Percentiles rank a stretch among this genome's conserved stretches.
Conservation (phyloP, 208 protist species). For the Trichomonas tenax region DNA sequence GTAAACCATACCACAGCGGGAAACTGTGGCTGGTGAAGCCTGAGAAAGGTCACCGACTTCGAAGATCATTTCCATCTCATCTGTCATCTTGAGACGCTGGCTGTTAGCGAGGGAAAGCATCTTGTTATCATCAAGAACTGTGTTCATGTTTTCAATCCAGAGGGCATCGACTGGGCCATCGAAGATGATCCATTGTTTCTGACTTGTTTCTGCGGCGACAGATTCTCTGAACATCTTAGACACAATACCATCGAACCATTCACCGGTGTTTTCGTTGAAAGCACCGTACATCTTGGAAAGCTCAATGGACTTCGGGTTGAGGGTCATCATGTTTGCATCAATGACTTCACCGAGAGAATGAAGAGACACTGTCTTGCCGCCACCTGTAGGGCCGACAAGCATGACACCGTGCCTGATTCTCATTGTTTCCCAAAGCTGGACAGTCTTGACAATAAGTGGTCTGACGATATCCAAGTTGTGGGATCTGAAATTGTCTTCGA, state of each 20-base stretch:
- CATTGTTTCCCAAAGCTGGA: slow-evolving; percentile 27
- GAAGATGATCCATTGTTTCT: slow-evolving; percentile 79
- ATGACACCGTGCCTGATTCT: slow-evolving; percentile 54
- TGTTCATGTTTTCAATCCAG: slow-evolving; percentile 98
- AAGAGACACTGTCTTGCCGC: slow-evolving; percentile 57
- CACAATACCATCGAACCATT: slow-evolving; percentile 60
- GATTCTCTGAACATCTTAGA: slow-evolving; percentile 60
- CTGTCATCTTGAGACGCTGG: slow-evolving; percentile 76
- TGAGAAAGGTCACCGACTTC: slow-evolving; percentile 86
- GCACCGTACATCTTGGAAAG: slow-evolving; percentile 87
- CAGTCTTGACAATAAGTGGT: not conserved
- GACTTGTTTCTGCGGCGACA: slow-evolving; percentile 44
- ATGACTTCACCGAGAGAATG: not conserved
- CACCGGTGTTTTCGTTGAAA: slow-evolving; percentile 52
- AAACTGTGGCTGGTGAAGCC: slow-evolving; percentile 93
- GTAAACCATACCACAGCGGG: slow-evolving; percentile 92
- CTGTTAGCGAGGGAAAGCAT: slow-evolving; percentile 78
- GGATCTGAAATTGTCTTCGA: slow-evolving; percentile 55
- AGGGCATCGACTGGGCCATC: slow-evolving; percentile 90
- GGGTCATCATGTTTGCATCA: slow-evolving; percentile 54
- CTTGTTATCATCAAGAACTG: slow-evolving; percentile 93
- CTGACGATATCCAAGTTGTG: slow-evolving; percentile 27
- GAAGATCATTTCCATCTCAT: slow-evolving; percentile 76
- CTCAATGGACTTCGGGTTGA: slow-evolving; percentile 88
- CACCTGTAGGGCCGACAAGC: slow-evolving; percentile 79